Percentiles rank a stretch among this genome's conserved stretches.
phyloP scores from a whole-genome alignment of 441 rosid genomes.

The Adansonia gregorii region DNA sequence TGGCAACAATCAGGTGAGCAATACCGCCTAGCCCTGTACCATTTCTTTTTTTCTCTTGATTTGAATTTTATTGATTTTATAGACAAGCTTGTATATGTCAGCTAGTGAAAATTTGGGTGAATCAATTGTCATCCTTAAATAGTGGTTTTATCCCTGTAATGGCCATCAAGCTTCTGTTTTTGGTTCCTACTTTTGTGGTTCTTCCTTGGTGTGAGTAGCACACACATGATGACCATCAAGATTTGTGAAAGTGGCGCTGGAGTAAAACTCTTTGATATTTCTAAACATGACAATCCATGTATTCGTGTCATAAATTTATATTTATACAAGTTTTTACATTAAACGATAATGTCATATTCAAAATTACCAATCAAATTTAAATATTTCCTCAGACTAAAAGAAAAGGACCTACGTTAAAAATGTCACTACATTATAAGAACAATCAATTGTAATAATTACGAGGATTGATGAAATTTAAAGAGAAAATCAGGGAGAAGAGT shows the following conservation, averaged over 20 bases:
- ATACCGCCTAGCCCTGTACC: background rate
- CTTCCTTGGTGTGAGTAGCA: too few relatives aligned
- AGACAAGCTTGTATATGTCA: constrained; percentile 32
- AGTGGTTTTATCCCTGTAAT: background rate
- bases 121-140: constrained; percentile 19
- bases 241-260: too few relatives aligned
- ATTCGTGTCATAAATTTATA: background rate
- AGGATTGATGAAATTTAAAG: too few relatives aligned
- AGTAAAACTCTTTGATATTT: too few relatives aligned
- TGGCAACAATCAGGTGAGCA: background rate
- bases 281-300: background rate
- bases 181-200: too few relatives aligned
- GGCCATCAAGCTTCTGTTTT: background rate
- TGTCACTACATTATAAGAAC: too few relatives aligned
- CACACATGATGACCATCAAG: too few relatives aligned
- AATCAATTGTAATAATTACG: too few relatives aligned
- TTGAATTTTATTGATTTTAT: constrained; percentile 7
- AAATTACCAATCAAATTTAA: too few relatives aligned
- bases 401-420: too few relatives aligned
- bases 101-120: constrained; percentile 30
- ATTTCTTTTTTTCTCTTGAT: background rate
- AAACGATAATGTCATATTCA: background rate
- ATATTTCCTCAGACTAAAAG: too few relatives aligned
- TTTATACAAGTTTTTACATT: background rate
- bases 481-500: too few relatives aligned